Base-by-base conservation (phyloP, 1,284 basidiomycete species). In the Takashimella koratensis region DNA sequence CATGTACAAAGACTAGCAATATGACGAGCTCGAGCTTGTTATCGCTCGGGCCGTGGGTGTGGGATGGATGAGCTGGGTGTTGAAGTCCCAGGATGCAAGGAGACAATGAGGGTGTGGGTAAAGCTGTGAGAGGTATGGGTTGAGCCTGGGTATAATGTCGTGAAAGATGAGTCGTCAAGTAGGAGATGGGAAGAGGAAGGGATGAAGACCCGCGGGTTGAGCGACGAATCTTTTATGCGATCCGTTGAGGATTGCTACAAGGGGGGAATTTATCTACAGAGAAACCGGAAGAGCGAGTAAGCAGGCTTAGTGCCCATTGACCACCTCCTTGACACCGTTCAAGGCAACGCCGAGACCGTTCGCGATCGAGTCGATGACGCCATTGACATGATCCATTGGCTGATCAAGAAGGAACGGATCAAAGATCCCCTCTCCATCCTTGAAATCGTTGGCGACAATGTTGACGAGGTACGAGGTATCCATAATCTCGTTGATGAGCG, bases 371-470 rank as follows among this genome's bases (percentile, higher is more conserved):
- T 36, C 30, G 16, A 36, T 36, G 30, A 16, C 16, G 16, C 30
- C 30, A 36, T 36, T 36, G 10, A 8, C 30, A 8, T 8, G 10
- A 8, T 8, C 8, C 10, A 36, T 16, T 16, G 30, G 30, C 30
- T 65, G 60, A 46, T 75, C 73, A 25, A 76, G 72, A 23, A 76
- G 80, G 82, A 97, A 95, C 0, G 90, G 89, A 65, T 82, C 79
- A 75, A 95, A 97, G 77, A 97, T 94, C 36, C 86, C 86, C 46
- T 86, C 80, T 5, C 84, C 77, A 70, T 88, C 82, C 74, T 88
- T 86, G 82, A 90, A 98, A 76, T 98, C 89, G 78, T 98, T 97
- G 75, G 98, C 93, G 16, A 98, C 93, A 62, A 99, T 87, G 73
- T 97, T 98, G 65, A 98, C 91, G 63, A 99, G 86, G 80, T 87